Evolutionary conservation across 768 basidiomycete genomes (phyloP).

Genomic region (Amanita fuliginea): DNA sequence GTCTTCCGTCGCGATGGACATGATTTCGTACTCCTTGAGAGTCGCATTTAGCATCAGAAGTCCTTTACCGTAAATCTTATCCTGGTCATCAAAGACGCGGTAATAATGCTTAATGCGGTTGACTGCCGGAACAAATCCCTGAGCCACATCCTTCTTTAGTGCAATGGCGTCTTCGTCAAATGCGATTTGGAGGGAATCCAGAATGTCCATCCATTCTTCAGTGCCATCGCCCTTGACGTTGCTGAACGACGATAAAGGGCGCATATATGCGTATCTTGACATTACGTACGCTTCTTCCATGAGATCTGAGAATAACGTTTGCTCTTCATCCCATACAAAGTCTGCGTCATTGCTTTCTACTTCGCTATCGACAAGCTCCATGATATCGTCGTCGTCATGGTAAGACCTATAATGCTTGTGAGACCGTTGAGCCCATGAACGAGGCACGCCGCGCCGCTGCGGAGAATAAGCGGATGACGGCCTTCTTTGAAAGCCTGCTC

Average conservation of each 20-base stretch:
- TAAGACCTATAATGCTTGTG: not conserved
- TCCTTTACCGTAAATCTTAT: conserved; percentile 27
- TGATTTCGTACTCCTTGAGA: conserved; percentile 40
- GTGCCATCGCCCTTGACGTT: conserved; percentile 19
- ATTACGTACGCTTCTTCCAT: conserved; percentile 29
- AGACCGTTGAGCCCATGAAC: not conserved
- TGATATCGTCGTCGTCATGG: conserved; percentile 9
- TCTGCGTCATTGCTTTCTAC: conserved; percentile 18
- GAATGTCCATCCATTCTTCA: conserved; percentile 22
- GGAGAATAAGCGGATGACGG: conserved; percentile 1
- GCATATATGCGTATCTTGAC: conserved; percentile 4
- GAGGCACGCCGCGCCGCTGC: not conserved
- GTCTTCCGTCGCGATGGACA: conserved; percentile 31
- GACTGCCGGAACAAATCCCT: conserved; percentile 32
- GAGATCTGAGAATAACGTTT: conserved; percentile 38
- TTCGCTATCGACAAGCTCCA: conserved; percentile 15
- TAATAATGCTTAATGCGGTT: conserved; percentile 35
- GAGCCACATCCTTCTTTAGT: conserved; percentile 28
- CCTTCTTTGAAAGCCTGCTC: not conserved
- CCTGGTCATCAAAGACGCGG: conserved; percentile 24
- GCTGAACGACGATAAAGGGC: conserved; percentile 7
- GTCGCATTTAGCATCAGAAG: conserved; percentile 43
- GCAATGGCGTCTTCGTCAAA: conserved; percentile 27
- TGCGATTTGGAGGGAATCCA: conserved; percentile 29
- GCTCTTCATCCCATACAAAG: conserved; percentile 43